These are phyloP conservation scores for Zostera marina DNA, from an alignment of 116 monocot species.

Conservation along the genomic window DNA sequence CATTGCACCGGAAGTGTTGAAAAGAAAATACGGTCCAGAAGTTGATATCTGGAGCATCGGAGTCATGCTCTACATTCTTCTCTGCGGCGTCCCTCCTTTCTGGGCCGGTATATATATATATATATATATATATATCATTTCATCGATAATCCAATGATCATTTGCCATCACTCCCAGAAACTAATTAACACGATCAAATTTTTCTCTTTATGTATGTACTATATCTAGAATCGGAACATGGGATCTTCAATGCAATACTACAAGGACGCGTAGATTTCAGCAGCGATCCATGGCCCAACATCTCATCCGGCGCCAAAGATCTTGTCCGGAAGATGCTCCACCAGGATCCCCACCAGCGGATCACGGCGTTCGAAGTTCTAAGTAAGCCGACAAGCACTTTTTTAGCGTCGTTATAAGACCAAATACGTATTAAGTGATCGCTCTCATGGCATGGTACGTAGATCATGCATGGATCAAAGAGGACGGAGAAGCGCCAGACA, in stretches of 20 bases:
- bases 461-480: conserved; percentile 96
- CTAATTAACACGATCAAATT: too few species aligned
- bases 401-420: too few species aligned
- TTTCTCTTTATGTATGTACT: background rate
- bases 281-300: conserved; percentile 52
- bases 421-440: background rate
- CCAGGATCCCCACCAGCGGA: conserved; percentile 33
- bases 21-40: conserved; percentile 39
- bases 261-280: conserved; percentile 37
- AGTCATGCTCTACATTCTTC: conserved; percentile 41
- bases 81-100: conserved; percentile 38
- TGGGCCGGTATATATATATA: conserved; percentile 29
- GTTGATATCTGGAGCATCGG: conserved; percentile 55
- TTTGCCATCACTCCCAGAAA: too few species aligned
- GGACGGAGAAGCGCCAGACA: conserved; percentile 88
- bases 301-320: conserved; percentile 44
- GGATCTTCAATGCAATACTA: conserved; percentile 45
- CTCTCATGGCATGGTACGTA: conserved; percentile 3
- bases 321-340: conserved; percentile 57
- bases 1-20: conserved; percentile 56
- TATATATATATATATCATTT: too few species aligned
- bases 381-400: conserved; percentile 24
- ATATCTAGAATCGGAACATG: conserved; percentile 30
- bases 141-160: too few species aligned
- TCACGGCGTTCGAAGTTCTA: conserved; percentile 46